phyloP scores from a whole-genome alignment of 495 filamentous ascomycete genomes.

The Neurospora sp. region DNA sequence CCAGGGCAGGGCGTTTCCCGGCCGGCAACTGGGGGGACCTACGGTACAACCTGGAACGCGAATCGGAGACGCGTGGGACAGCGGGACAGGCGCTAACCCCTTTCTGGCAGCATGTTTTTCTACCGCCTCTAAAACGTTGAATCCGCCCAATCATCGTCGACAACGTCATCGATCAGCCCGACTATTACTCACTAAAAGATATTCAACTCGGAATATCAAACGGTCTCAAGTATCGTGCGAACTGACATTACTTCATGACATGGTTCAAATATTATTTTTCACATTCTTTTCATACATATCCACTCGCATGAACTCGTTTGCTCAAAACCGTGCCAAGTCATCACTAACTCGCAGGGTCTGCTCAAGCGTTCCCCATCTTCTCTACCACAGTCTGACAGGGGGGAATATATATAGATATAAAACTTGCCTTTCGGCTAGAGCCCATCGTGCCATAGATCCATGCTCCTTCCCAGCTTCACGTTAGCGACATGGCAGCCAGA shows the following conservation, averaged over 20 bases:
- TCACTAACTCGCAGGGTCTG: background rate
- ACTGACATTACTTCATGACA: background rate
- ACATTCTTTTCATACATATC: background rate
- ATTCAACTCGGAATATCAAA: background rate
- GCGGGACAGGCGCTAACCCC: background rate
- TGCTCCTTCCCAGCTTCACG: background rate
- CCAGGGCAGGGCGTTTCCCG: conserved; percentile 4
- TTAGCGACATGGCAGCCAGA: background rate
- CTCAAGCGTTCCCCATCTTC: background rate
- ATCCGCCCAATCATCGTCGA: background rate
- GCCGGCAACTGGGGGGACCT: background rate
- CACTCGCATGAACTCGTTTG: background rate
- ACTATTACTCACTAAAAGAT: too few species aligned
- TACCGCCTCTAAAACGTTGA: background rate
- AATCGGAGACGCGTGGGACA: background rate
- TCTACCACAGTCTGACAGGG: background rate
- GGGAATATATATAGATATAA: background rate
- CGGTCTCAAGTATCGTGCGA: background rate
- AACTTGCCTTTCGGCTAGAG: background rate
- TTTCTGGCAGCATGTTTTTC: background rate
- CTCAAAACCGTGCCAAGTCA: background rate
- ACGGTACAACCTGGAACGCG: too few species aligned
- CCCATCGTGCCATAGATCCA: background rate
- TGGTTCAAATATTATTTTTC: background rate
- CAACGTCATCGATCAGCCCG: background rate